Conservation (phyloP, 495 filamentous ascomycete genomes). For the Emericellopsis terricola region DNA sequence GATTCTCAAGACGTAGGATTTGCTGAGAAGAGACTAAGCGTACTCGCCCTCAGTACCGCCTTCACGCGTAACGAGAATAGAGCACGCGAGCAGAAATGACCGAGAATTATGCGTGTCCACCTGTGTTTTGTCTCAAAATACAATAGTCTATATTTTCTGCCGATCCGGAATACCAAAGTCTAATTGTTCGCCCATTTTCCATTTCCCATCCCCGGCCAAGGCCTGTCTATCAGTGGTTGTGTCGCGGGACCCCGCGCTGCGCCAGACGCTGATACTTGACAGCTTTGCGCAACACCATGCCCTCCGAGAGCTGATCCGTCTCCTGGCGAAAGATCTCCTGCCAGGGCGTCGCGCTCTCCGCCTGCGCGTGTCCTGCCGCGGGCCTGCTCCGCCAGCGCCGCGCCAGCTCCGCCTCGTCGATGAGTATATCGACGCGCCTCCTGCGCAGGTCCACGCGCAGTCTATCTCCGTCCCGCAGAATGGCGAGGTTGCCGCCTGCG, state of each 20-base stretch:
- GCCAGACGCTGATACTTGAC: not conserved
- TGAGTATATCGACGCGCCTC: constrained; percentile 37
- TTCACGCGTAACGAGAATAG: no score
- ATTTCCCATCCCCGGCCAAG: not conserved
- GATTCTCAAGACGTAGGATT: constrained; percentile 15
- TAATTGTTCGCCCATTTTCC: not conserved
- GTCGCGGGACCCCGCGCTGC: not conserved
- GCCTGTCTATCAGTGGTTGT: not conserved
- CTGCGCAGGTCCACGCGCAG: constrained; percentile 56
- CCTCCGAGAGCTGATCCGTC: not conserved
- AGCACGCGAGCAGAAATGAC: no score
- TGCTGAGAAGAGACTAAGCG: no score
- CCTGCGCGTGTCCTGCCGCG: constrained; percentile 21
- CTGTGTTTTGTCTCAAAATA: no score
- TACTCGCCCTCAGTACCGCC: no score
- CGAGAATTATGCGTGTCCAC: no score
- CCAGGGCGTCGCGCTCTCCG: not conserved
- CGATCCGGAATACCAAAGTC: no score
- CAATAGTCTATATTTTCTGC: no score
- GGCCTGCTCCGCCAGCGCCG: constrained; percentile 43
- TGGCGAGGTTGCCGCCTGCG: constrained; percentile 47
- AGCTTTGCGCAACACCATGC: not conserved
- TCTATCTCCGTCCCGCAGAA: constrained; percentile 48
- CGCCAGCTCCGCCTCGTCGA: constrained; percentile 43
- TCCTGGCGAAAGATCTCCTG: not conserved